phyloP scores from a whole-genome alignment of 352 stramenopile species.

The Phytopythium vexans region DNA sequence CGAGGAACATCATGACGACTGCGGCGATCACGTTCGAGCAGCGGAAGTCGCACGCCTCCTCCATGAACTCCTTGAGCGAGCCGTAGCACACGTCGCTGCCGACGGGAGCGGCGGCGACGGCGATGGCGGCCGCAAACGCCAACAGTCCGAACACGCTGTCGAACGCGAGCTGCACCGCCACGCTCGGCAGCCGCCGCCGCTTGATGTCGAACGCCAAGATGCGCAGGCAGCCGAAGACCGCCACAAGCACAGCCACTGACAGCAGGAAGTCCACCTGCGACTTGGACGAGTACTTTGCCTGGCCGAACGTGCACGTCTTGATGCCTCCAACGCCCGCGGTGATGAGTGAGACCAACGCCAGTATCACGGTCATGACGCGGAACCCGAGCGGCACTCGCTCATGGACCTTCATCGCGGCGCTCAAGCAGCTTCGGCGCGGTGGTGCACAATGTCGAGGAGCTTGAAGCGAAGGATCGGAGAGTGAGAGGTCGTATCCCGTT shows the following conservation, averaged over 20 bases:
- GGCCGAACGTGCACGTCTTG: slow-evolving; percentile 49
- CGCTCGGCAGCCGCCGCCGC: slow-evolving; percentile 38
- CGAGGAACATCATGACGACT: slow-evolving; percentile 49
- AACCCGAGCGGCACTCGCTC: slow-evolving; percentile 33
- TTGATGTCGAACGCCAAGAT: slow-evolving; percentile 58
- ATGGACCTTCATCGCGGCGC: slow-evolving; percentile 23
- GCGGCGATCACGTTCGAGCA: slow-evolving; percentile 55
- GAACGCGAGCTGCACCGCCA: slow-evolving; percentile 34
- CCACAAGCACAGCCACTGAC: slow-evolving; percentile 30
- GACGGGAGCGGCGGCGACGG: slow-evolving; percentile 46
- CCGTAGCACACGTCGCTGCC: slow-evolving; percentile 55
- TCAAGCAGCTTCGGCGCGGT: background rate
- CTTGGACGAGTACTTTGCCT: slow-evolving; percentile 46
- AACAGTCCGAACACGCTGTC: slow-evolving; percentile 54
- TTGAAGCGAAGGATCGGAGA: background rate
- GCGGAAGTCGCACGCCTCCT: slow-evolving; percentile 66
- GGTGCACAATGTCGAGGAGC: background rate
- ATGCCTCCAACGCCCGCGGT: slow-evolving; percentile 36
- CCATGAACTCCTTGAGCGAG: slow-evolving; percentile 37
- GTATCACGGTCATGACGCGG: slow-evolving; percentile 36
- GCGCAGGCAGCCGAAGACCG: slow-evolving; percentile 28
- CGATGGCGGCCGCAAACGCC: slow-evolving; percentile 51
- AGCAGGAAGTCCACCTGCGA: slow-evolving; percentile 62
- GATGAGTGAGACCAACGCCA: slow-evolving; percentile 36
- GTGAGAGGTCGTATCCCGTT: background rate